phyloP scores from a whole-genome alignment of 345 rosid genomes.

The Acer campestre region DNA sequence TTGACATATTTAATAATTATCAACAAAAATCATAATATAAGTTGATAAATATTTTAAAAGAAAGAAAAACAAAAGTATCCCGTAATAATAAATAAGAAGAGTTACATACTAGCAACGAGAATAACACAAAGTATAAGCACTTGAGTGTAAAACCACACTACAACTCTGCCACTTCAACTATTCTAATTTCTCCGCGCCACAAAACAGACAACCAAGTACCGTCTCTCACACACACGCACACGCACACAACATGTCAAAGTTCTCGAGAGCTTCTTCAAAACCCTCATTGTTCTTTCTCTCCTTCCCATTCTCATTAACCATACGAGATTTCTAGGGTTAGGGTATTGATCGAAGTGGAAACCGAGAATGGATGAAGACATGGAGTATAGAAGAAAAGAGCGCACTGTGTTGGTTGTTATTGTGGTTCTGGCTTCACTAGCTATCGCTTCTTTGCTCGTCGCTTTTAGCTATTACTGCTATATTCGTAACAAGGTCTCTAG shows the following conservation, averaged over 20 bases:
- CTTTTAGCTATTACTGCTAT: slow-evolving; percentile 94
- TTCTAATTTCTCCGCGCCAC: slow-evolving; percentile 28
- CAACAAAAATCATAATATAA: no score
- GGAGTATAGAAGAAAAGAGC: slow-evolving; percentile 58
- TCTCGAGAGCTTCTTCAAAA: neutral
- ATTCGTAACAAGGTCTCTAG: slow-evolving; percentile 78
- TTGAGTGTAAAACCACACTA: neutral
- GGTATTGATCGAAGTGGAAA: slow-evolving; percentile 12
- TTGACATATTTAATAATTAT: no score
- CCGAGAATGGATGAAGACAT: slow-evolving; percentile 43
- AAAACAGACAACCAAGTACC: slow-evolving; percentile 5
- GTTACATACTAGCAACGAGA: neutral
- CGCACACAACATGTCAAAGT: neutral
- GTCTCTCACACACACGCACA: neutral
- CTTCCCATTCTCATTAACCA: neutral
- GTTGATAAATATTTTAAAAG: neutral
- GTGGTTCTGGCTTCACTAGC: slow-evolving; percentile 84
- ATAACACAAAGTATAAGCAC: neutral
- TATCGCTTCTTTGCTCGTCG: slow-evolving; percentile 68
- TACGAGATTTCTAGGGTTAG: slow-evolving; percentile 33
- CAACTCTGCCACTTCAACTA: slow-evolving; percentile 6
- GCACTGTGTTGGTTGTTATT: slow-evolving; percentile 63
- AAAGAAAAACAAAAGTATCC: neutral
- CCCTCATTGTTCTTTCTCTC: neutral
- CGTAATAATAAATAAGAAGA: no score